Conservation (phyloP, 2,329 filamentous ascomycete species). For the Saccharata proteae region DNA sequence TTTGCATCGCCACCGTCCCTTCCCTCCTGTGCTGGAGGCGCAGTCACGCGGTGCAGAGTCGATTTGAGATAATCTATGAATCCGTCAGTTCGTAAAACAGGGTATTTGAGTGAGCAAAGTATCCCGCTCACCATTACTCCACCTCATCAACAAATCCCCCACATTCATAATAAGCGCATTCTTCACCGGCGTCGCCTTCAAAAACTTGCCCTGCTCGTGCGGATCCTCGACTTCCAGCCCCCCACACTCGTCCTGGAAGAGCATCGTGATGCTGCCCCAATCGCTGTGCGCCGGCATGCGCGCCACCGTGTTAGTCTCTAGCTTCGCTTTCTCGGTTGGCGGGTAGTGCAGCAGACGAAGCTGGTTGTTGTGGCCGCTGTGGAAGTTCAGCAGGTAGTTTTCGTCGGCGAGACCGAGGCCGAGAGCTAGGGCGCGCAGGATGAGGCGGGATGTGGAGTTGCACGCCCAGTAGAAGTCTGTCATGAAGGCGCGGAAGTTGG, state of each 20-base stretch:
- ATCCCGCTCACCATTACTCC: conserved; percentile 7
- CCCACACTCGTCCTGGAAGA: conserved; percentile 42
- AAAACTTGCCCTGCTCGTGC: conserved; percentile 2
- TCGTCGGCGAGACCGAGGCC: conserved; percentile 37
- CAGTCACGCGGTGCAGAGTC: conserved; percentile 5
- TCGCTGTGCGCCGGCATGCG: conserved; percentile 44
- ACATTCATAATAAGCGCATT: conserved; percentile 8
- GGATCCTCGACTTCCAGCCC: conserved; percentile 34
- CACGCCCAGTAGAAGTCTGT: conserved; percentile 38
- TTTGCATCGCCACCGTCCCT: conserved; percentile 19
- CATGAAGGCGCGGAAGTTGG: conserved; percentile 36
- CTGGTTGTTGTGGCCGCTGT: conserved; percentile 46
- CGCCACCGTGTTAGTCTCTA: conserved; percentile 32
- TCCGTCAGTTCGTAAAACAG: no score
- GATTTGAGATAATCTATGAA: conserved; percentile 5
- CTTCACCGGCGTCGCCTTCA: conserved; percentile 3
- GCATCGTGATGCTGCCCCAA: conserved; percentile 31
- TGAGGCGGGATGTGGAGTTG: conserved; percentile 29
- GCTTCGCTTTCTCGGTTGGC: conserved; percentile 30
- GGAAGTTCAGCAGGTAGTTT: conserved; percentile 34
- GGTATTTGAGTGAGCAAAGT: no score
- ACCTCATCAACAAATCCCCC: conserved; percentile 7
- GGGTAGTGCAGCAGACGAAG: conserved; percentile 50
- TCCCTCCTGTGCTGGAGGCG: conserved; percentile 1
- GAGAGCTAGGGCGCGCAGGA: conserved; percentile 34